A percentile compares a stretch with the other conserved stretches of the same genome.
Evolutionary conservation across 805 yeast genomes (phyloP).

Genomic region (Kluyveromyces dobzhanskii): DNA sequence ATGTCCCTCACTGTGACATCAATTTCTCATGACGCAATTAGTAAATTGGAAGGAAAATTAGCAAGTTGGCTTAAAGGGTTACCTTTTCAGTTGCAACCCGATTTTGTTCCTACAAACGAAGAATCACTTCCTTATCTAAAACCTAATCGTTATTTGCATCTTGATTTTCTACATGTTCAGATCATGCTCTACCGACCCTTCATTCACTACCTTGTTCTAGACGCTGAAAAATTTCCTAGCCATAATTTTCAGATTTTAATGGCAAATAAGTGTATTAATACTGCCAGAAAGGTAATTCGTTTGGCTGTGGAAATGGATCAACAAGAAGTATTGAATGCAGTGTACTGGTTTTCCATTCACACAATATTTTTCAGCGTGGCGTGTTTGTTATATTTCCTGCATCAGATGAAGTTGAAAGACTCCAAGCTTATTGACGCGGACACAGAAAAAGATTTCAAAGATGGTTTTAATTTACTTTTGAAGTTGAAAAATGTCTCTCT

Average conservation of each 20-base stretch:
- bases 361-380: constrained; percentile 86
- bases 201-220: constrained; percentile 60
- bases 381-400: constrained; percentile 56
- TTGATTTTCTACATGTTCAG: constrained; percentile 68
- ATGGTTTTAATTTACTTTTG: constrained; percentile 60
- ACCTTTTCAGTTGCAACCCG: constrained; percentile 66
- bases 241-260: constrained; percentile 55
- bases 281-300: constrained; percentile 74
- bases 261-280: constrained; percentile 77
- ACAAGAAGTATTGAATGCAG: constrained; percentile 64
- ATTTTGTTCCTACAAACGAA: constrained; percentile 55
- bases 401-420: constrained; percentile 10
- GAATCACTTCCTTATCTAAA: constrained; percentile 41
- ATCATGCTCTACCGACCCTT: constrained; percentile 81
- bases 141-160: constrained; percentile 66
- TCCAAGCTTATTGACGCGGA: constrained; percentile 5
- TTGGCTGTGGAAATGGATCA: constrained; percentile 74
- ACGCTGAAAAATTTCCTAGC: constrained; percentile 32
- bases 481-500: constrained; percentile 58
- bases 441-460: constrained; percentile 58
- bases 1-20: constrained; percentile 8
- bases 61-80: constrained; percentile 63
- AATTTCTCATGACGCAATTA: constrained; percentile 14
- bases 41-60: constrained; percentile 22
- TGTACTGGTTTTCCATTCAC: constrained; percentile 88